Conservation (phyloP, 768 basidiomycete species). For the Boletus coccyginus region DNA sequence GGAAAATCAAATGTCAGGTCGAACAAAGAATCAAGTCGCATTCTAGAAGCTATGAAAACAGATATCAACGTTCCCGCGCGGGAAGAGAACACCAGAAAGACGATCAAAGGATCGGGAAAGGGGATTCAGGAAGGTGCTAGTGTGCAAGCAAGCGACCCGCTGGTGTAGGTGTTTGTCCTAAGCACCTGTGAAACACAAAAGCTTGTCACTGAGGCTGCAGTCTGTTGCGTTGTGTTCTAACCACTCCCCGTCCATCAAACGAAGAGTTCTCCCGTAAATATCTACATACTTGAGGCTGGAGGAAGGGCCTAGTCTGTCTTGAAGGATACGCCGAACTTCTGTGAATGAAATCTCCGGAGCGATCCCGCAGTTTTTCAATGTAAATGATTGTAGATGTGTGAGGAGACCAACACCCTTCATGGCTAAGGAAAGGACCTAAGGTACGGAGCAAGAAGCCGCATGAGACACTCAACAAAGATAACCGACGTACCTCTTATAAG, state of each 20-base stretch:
- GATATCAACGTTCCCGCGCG: constrained; percentile 58
- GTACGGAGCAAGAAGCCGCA: not conserved
- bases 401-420: not conserved
- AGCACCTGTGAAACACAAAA: not conserved
- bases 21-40: constrained; percentile 42
- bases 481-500: not conserved
- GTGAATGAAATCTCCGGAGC: not conserved
- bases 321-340: not conserved
- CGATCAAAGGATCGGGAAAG: constrained; percentile 37
- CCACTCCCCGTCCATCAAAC: constrained; percentile 5
- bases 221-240: not conserved
- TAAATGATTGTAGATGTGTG: constrained; percentile 1
- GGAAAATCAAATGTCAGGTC: constrained; percentile 48
- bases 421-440: not conserved
- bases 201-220: not conserved
- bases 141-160: constrained; percentile 46
- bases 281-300: not conserved
- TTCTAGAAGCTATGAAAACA: constrained; percentile 68
- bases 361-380: not conserved
- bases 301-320: not conserved
- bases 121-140: constrained; percentile 42
- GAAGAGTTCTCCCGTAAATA: not conserved
- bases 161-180: constrained; percentile 37
- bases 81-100: constrained; percentile 45
- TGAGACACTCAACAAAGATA: not conserved